These are phyloP conservation scores for Suillus subalutaceus DNA, from an alignment of 768 basidiomycete genomes.

Conservation along the genomic window DNA sequence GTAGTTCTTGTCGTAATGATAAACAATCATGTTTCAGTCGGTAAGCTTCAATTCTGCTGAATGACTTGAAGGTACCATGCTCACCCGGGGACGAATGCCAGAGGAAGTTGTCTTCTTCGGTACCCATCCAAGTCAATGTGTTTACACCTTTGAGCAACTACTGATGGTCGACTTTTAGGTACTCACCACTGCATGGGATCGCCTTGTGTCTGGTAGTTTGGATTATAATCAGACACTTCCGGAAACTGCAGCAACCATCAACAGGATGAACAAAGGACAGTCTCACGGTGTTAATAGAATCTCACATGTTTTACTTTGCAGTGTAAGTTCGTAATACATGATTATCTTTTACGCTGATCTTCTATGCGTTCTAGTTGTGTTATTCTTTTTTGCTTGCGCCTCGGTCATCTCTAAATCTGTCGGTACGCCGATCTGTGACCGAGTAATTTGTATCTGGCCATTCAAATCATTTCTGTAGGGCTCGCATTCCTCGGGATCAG, in stretches of 20 bases:
- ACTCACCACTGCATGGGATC: not conserved
- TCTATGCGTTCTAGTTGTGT: not conserved
- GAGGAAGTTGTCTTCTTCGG: not conserved
- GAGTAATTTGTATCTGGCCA: not conserved
- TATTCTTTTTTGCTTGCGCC: not conserved
- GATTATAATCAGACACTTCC: not conserved
- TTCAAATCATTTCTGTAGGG: too few relatives aligned
- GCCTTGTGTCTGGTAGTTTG: not conserved
- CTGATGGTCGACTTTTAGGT: not conserved
- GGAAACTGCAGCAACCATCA: not conserved
- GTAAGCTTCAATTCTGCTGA: not conserved
- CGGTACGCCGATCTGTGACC: not conserved
- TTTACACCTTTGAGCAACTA: not conserved
- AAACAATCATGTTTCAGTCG: not conserved
- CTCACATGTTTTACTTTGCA: constrained; percentile 7
- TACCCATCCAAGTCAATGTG: not conserved
- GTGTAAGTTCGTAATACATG: not conserved
- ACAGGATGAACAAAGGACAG: not conserved
- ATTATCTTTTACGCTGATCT: not conserved
- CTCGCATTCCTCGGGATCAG: not conserved
- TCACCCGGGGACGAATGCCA: not conserved
- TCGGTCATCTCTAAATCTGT: not conserved
- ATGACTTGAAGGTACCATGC: not conserved
- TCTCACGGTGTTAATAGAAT: not conserved
- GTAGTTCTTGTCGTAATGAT: not conserved